Percentiles rank a stretch among this genome's conserved stretches.
These are phyloP conservation scores for thale cress (Arabidopsis thaliana) DNA, from an alignment of 345 rosid genomes.

Conservation along the genomic window DNA sequence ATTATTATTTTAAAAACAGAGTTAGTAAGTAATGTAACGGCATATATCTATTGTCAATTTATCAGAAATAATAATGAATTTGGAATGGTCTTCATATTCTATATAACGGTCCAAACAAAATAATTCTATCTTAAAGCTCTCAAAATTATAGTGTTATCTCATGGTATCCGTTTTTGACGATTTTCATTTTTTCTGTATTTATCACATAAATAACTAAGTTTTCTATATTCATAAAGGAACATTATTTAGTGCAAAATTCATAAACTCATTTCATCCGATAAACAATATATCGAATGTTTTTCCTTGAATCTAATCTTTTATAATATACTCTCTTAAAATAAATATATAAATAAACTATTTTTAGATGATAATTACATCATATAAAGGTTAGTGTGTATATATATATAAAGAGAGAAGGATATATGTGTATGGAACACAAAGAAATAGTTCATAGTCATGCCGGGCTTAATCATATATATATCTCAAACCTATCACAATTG, in stretches of 20 bases:
- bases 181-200: neutral
- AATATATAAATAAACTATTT: neutral
- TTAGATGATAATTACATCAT: neutral
- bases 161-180: neutral
- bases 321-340: neutral
- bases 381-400: neutral
- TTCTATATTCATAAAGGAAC: neutral
- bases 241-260: neutral
- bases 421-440: neutral
- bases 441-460: neutral
- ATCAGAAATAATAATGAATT: neutral
- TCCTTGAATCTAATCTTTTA: neutral
- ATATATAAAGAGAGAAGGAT: neutral
- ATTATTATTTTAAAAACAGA: neutral
- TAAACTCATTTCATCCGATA: neutral
- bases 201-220: neutral
- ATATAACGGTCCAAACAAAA: neutral
- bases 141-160: neutral
- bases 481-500: neutral
- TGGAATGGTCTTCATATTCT: neutral
- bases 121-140: neutral
- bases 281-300: neutral
- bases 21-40: neutral
- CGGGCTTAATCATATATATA: no score
- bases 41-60: neutral